Conservation (phyloP, 176 grass and related monocot genomes). For the Bothriochloa decipiens region DNA sequence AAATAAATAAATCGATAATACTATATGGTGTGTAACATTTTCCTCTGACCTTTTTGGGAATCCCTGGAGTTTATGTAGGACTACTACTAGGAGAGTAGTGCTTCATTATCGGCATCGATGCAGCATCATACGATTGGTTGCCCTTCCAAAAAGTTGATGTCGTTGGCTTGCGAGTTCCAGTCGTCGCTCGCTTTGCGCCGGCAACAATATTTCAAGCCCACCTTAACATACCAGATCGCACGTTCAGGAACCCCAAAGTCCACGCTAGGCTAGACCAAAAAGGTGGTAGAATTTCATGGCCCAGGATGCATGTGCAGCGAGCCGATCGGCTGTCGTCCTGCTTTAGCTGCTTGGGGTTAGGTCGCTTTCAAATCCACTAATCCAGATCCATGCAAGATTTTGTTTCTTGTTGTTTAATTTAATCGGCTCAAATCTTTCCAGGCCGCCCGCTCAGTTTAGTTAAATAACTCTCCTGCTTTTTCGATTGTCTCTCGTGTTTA, state of each 20-base stretch:
- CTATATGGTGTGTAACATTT: too few species aligned
- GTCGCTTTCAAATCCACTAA: background rate
- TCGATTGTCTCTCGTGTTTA: background rate
- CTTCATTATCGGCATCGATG: background rate
- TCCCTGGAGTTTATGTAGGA: too few species aligned
- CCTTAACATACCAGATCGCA: conserved; percentile 23
- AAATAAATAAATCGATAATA: too few species aligned
- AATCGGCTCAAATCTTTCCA: background rate
- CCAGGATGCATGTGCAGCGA: conserved; percentile 23
- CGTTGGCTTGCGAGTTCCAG: background rate
- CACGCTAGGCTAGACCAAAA: background rate
- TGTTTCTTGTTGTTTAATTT: background rate
- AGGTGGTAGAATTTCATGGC: background rate
- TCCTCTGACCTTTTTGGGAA: too few species aligned
- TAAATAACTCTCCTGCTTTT: background rate
- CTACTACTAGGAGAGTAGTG: too few species aligned
- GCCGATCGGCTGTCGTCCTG: background rate
- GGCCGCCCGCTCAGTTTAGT: background rate
- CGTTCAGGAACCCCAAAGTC: conserved; percentile 11
- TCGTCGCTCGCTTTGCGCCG: background rate
- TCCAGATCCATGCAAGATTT: background rate
- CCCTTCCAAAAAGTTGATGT: background rate
- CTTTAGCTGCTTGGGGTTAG: conserved; percentile 2
- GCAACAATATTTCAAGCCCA: conserved; percentile 36
- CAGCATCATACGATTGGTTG: too few species aligned